Evolutionary conservation across 2,329 filamentous ascomycete genomes (phyloP), one percentile per base, ranked within the genome.

Genomic region (Ophiocordyceps camponoti-saundersi): DNA sequence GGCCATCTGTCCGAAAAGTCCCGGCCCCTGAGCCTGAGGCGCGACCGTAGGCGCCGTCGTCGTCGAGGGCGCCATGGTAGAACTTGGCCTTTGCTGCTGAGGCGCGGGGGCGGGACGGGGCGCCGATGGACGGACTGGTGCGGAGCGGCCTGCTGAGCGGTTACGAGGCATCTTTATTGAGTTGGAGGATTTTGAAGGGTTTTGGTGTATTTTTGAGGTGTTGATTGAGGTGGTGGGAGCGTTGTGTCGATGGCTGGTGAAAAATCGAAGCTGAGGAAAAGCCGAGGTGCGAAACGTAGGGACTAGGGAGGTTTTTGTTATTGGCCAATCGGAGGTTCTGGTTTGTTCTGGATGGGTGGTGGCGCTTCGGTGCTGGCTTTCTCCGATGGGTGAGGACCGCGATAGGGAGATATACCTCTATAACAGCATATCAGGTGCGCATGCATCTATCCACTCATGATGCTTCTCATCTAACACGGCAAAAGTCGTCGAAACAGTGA

Each of bases 1-100:
- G 55, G 92, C 92, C 85, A 98, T 95, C 74, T 96, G 87, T 49
- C 87, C 90, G 56, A 98, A 87, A 12, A 98, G 74, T 53, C 92
- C 90, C 6, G 87, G 81, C 26, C 88, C 85, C 54, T 82, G 73
- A 47, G 77, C 75, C 46, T 65, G 64, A 46, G 69, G 65, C 44
- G 68, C 64, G 47, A 66, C 64, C 44, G 71, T 63, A 23, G 69
- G 65, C 44, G 67, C 65, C 46, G 66, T 62, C 49, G 71, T 71
- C 45, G 76, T 72, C 47, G 76, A 66, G 46, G 69, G 58, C 54
- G 39, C 39, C 20, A 42, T 22, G 1, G 41, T 7, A 3, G 41
- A 42, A 6, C 18, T 11, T 13, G 41, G 41, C 20, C 11, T 11
- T n/a, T 73, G 70, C 48, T 70, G 63, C 44, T 62, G 58, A 50